phyloP scores from a whole-genome alignment of 805 yeast genomes.

The Wickerhamomyces mucosus region DNA sequence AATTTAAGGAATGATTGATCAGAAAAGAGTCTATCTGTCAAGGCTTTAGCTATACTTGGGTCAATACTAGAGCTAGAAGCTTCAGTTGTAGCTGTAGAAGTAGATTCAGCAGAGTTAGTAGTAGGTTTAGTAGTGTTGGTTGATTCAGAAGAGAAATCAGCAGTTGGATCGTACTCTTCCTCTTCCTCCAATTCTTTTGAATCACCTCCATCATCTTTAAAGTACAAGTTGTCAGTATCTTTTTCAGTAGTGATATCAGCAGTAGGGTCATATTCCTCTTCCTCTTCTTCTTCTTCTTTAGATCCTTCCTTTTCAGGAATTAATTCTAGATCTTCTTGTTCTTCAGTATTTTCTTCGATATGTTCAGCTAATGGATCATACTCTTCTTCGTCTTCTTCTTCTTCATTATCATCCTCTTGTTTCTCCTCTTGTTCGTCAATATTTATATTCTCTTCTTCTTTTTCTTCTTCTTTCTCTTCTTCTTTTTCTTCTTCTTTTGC shows the following conservation, averaged over 20 bases:
- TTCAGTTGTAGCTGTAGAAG: slow-evolving; percentile 3
- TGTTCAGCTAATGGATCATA: too few species aligned
- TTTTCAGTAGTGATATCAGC: background rate
- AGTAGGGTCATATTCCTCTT: slow-evolving; percentile 13
- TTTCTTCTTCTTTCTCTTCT: slow-evolving; percentile 8
- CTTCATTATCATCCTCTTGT: too few species aligned
- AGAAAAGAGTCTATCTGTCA: slow-evolving; percentile 17
- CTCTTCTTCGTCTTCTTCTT: too few species aligned
- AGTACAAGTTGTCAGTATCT: background rate
- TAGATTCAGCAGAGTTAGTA: slow-evolving; percentile 1
- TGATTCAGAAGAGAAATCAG: slow-evolving; percentile 1
- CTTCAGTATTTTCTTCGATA: too few species aligned
- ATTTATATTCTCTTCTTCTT: too few species aligned
- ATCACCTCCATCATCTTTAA: slow-evolving; percentile 5
- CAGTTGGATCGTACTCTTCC: slow-evolving; percentile 5
- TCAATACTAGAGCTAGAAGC: background rate
- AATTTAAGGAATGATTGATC: slow-evolving; percentile 27
- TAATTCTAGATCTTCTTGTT: background rate
- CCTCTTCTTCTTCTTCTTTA: slow-evolving; percentile 6
- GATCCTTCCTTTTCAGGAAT: background rate
- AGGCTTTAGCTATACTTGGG: slow-evolving; percentile 4
- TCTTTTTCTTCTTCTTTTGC: slow-evolving; percentile 4
- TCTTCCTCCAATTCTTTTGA: too few species aligned
- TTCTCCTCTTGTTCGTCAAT: too few species aligned
- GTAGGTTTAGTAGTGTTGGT: background rate